A percentile compares a stretch with the other conserved stretches of the same genome.
These are phyloP conservation scores for Parmelia sp. DNA, from an alignment of 495 filamentous ascomycete species.

Conservation along the genomic window DNA sequence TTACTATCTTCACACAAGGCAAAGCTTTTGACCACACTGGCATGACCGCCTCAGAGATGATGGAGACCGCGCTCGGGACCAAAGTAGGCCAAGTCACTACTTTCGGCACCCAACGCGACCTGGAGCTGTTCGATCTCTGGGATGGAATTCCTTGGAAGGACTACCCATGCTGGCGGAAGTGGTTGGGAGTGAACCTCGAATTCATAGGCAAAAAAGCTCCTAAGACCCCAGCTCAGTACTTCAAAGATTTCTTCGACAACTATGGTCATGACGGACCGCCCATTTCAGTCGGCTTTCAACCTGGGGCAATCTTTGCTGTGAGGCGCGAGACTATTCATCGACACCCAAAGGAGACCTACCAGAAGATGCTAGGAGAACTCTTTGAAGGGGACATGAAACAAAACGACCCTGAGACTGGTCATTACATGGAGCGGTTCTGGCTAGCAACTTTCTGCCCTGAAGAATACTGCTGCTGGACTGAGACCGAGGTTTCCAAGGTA, in stretches of 20 bases:
- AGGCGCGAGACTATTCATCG: slow-evolving; percentile 15
- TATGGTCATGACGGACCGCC: slow-evolving; percentile 4
- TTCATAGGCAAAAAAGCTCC: slow-evolving; percentile 1
- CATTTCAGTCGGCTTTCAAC: slow-evolving; percentile 15
- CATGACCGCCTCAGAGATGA: slow-evolving; percentile 17
- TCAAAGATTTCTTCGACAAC: slow-evolving; percentile 10
- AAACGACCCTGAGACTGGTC: slow-evolving; percentile 20
- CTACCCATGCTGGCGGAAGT: slow-evolving; percentile 21
- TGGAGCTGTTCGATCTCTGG: slow-evolving; percentile 23
- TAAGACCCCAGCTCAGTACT: slow-evolving; percentile 15
- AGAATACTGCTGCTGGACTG: slow-evolving; percentile 19
- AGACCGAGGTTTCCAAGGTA: slow-evolving; percentile 8
- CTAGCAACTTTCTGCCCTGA: slow-evolving; percentile 17
- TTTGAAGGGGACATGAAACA: slow-evolving; percentile 20
- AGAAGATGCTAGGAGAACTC: slow-evolving; percentile 12
- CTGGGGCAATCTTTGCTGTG: slow-evolving; percentile 21
- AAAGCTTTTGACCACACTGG: slow-evolving; percentile 52
- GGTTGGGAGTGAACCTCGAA: slow-evolving; percentile 7
- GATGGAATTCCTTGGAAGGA: slow-evolving; percentile 23
- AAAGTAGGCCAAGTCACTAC: slow-evolving; percentile 16
- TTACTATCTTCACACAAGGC: slow-evolving; percentile 46
- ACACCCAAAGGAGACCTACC: slow-evolving; percentile 13
- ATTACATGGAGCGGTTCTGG: slow-evolving; percentile 21
- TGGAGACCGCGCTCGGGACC: slow-evolving; percentile 5
- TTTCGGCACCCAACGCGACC: slow-evolving; percentile 18